A percentile compares a stretch with the other conserved stretches of the same genome.
Evolutionary conservation across 495 filamentous ascomycete species (phyloP).

Genomic region (Penicillium goetzii): DNA sequence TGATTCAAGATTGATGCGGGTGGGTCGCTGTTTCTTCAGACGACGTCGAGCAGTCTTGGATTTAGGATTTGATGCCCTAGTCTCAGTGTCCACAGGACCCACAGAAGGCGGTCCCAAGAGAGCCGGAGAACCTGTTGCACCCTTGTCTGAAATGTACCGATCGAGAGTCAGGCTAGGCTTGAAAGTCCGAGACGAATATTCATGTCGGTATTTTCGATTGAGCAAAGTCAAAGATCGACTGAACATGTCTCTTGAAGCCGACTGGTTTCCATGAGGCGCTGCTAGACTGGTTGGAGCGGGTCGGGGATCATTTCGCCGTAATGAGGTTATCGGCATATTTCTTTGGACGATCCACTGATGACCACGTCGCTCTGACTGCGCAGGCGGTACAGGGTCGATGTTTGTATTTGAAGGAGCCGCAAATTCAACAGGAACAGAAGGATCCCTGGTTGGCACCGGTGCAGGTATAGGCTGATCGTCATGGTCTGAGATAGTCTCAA

Average conservation of each 20-base stretch:
- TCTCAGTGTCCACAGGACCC: background rate
- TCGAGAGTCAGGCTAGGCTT: constrained; percentile 39
- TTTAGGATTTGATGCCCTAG: constrained; percentile 1
- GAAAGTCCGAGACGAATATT: constrained; percentile 15
- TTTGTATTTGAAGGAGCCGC: constrained; percentile 7
- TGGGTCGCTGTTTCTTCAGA: constrained; percentile 56
- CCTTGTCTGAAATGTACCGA: constrained; percentile 41
- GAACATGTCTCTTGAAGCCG: constrained; percentile 29
- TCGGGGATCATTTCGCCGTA: constrained; percentile 37
- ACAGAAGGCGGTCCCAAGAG: background rate
- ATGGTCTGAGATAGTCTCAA: background rate
- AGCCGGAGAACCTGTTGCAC: constrained; percentile 5
- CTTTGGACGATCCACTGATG: constrained; percentile 45
- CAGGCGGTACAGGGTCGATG: background rate
- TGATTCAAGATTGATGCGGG: constrained; percentile 49
- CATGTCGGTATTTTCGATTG: constrained; percentile 31
- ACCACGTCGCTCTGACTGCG: constrained; percentile 29
- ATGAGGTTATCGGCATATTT: constrained; percentile 40
- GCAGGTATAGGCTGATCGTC: constrained; percentile 5
- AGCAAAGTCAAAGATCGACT: constrained; percentile 35
- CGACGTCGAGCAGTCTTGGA: constrained; percentile 23
- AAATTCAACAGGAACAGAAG: constrained; percentile 6
- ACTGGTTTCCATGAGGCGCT: constrained; percentile 21
- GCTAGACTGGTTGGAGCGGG: constrained; percentile 48
- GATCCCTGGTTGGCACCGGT: constrained; percentile 8